Base-by-base conservation (phyloP, 2,329 filamentous ascomycete species). In the Aspergillus arachidicola region DNA sequence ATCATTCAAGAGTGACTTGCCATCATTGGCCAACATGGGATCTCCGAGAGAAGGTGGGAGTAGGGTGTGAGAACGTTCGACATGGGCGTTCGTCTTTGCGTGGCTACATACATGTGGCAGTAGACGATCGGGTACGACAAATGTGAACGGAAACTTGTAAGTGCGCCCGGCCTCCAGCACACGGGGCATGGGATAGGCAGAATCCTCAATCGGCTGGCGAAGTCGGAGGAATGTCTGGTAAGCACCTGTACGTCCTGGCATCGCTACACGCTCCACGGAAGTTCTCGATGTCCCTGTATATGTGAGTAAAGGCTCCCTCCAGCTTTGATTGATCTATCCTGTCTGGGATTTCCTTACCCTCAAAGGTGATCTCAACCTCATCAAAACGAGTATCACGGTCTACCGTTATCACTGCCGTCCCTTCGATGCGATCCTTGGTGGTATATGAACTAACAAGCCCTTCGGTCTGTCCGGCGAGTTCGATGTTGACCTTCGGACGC, bases 1-100 rank as follows among this genome's bases (percentile, higher is more conserved):
- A 68, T 90, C 88, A 70, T 90, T 87, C 46, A 86, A 78, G 21
- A 86, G 72, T 3, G 76, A 76, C 41, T 79, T 80, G 11, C 83
- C 83, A 64, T 82, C 80, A 28, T 80, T 81, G 53, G 81, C 79
- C n/a, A 85, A 73, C 69, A 83, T 82, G 10, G 83, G 78, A 62
- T 89, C 87, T 14, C 88, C 88, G 23, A 90, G 76, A 30, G 83
- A 87, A 3, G 88, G 88, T 1, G 88, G 88, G 0, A 89, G 79
- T 68, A 83, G 78, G 2, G 86, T 78, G 72, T 91, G 88, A 1
- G 81, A 82, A 26, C 83, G 78, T 59, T 83, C 81, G 59, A 90
- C 78, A 43, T 84, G 80, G 30, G 80, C 76, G 64, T 84, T 84
- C 28, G 78, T 78, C 21, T 82, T 80, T 45, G 72, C 69, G 75